Evolutionary conservation across 192 early-diverging fungal genomes (phyloP).

Genomic region (Backusella psychrophila): DNA sequence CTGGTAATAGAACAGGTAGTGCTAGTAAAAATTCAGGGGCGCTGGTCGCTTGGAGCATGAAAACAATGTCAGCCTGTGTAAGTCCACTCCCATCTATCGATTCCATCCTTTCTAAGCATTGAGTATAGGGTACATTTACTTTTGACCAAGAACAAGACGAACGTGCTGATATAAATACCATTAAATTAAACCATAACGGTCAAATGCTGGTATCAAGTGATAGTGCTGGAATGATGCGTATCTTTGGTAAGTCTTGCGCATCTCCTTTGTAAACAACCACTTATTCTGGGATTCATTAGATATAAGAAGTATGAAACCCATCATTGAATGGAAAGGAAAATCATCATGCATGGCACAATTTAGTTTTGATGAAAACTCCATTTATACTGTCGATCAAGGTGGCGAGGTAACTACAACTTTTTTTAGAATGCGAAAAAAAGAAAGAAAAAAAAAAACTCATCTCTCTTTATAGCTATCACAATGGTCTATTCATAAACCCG

Average conservation of each 20-base stretch:
- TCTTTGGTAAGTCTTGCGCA: slow-evolving; percentile 41
- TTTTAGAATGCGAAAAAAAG: too few relatives aligned
- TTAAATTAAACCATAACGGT: slow-evolving; percentile 63
- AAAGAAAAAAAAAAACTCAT: not conserved
- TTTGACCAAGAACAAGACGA: slow-evolving; percentile 26
- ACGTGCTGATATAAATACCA: slow-evolving; percentile 44
- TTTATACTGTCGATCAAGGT: slow-evolving; percentile 45
- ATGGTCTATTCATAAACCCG: slow-evolving; percentile 53
- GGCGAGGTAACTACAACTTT: slow-evolving; percentile 20
- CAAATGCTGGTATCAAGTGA: slow-evolving; percentile 58
- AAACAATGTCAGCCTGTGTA: slow-evolving; percentile 51
- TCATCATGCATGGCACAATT: slow-evolving; percentile 51
- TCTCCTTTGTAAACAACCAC: not conserved
- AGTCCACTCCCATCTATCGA: not conserved
- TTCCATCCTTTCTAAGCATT: not conserved
- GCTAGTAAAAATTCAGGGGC: slow-evolving; percentile 31
- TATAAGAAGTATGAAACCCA: slow-evolving; percentile 47
- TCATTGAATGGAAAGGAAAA: slow-evolving; percentile 54
- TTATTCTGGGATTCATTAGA: slow-evolving; percentile 26
- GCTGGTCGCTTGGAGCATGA: slow-evolving; percentile 54
- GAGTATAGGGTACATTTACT: slow-evolving; percentile 32
- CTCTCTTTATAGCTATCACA: slow-evolving; percentile 38
- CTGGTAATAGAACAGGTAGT: slow-evolving; percentile 23
- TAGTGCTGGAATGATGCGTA: slow-evolving; percentile 44
- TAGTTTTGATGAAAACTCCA: slow-evolving; percentile 63